Evolutionary conservation across 768 basidiomycete species (phyloP), one percentile per base, ranked within the genome.

Genomic region (Porphyrellus cyaneotinctus): DNA sequence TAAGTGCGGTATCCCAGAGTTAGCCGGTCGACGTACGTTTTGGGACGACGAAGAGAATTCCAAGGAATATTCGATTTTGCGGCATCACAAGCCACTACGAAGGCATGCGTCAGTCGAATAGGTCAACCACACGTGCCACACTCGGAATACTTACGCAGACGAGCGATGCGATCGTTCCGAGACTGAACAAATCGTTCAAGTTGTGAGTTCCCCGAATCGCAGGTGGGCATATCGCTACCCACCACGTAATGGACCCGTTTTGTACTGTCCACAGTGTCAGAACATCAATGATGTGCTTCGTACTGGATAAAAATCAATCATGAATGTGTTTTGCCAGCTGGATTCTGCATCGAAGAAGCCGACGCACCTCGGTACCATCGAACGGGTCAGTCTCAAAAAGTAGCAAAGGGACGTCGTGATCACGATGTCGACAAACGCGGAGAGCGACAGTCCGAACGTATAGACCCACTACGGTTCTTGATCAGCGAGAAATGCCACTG

Each of bases 381-480:
- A 76, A 24, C 72, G 69, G 35, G 70, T 76, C 30, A 60, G 64
- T 52, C 66, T 63, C 18, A 82, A 64, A 28, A 74, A 70, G 47
- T 68, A 73, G 51, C 74, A 76, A 22, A 81, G 66, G n/a, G 62
- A 70, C 3, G 42, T 61, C 8, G 76, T 77, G 47, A 80, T 78
- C 15, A 78, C 49, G 42, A 80, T 56, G 54, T 82, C 80, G 32
- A 78, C 63, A 6, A 69, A 49, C 2, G 74, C 74, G 5, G 79
- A 80, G 2, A 81, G 67, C 1, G 70, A 60, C 0, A 81, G 64
- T 10, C 78, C 79, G 1, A 70, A 58, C 3, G 79, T 79, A 54
- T 79, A 78, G 6, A 73, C 58, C 69, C 72, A 75, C 77, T 81
- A 32, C 8, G 8, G 24, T n/a, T 2, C 26, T 31, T n/a, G 31